Base-by-base conservation (phyloP, 139 green algal genomes). In the Chlamydomonas applanata region DNA sequence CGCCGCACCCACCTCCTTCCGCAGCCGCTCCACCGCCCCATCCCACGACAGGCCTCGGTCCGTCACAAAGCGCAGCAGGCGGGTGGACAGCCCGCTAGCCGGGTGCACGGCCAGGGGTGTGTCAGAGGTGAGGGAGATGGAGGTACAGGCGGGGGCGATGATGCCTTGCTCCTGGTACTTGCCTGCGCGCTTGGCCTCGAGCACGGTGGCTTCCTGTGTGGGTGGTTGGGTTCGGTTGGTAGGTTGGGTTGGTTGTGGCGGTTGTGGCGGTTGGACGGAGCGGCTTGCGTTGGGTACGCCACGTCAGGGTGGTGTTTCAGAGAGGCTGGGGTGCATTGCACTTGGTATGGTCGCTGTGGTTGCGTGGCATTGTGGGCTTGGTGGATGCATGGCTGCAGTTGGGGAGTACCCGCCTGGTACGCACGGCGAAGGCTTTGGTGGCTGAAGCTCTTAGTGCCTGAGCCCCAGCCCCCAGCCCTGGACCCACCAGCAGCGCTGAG, bases 1-100 rank as follows among this genome's bases (percentile, higher is more conserved):
- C 40, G 7, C n/a, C 17, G 1, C 36, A 7, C 76, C 4, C 49
- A 87, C 85, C 81, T 90, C 83, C 35, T 82, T 68, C 7, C 79
- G 17, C 29, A 87, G 69, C n/a, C 72, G 63, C 34, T 83, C 73
- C 52, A 81, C 14, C 0, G 71, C 82, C 40, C 56, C 64, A 17
- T 77, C 70, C 53, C 56, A 90, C 24, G 70, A 33, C 22, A 84
- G 49, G 11, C 85, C 82, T 0, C 85, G 77, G 74, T 90, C 85
- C 11, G 76, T 78, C 13, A 62, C 2, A 44, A 88, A 35, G 2
- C 56, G 14, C 56, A 29, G 74, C 7, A 68, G 65, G 4, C 54
- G 54, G 4, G 24, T 63, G 24, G 24, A 30, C 4, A 9, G 7
- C 9, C 54, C 24, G 9, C 9, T 20, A 30, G 35, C 16, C 5